Base-by-base conservation (phyloP, 148 eudicot genomes). In the Dianthus caryophyllus region DNA sequence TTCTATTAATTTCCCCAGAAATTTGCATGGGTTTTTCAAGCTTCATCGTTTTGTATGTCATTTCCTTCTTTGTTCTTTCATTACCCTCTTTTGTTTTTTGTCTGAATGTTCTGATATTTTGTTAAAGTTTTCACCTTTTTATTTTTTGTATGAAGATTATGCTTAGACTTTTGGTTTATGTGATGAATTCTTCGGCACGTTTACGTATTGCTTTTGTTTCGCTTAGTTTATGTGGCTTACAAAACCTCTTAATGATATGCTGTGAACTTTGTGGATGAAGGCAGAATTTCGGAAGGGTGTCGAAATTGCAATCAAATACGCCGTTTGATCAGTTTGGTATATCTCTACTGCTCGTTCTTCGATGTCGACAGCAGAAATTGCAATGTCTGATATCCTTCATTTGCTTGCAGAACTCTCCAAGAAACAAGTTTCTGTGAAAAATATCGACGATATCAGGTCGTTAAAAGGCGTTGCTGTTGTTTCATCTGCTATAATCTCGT, bases 231-330 rank as follows among this genome's bases (percentile, higher is more conserved):
- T 9, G 59, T 16, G 22, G 15, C 14, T 36, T 25, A 38, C 27
- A 12, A 4, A 12, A 38, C 7, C 1, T 14, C 1, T 14, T 30
- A 4, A 31, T 11, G 9, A 8, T 48, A 6, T 16, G 3, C 17
- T 48, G 1, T 41, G 44, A 41, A 41, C 68, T 68, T 69, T 77
- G 67, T 80, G 68, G 57, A 43, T 68, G 81, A 84, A 73, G 73
- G 80, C 84, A 87, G 91, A 77, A 80, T 52, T 68, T 72, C 57
- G 88, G 82, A 80, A 84, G 71, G 77, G 69, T 68, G 52, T 39
- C 73, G 71, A 38, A 41, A 60, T 31, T 38, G 43, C 73, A 56
- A 57, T 46, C 76, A 52, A 61, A 76, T 61, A 26, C 78, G 52
- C 64, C 86, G 74, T 51, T 68, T 47, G 69, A 73, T 57, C 39